phyloP scores from a whole-genome alignment of 2,329 filamentous ascomycete species.

The Diaporthe capsici region DNA sequence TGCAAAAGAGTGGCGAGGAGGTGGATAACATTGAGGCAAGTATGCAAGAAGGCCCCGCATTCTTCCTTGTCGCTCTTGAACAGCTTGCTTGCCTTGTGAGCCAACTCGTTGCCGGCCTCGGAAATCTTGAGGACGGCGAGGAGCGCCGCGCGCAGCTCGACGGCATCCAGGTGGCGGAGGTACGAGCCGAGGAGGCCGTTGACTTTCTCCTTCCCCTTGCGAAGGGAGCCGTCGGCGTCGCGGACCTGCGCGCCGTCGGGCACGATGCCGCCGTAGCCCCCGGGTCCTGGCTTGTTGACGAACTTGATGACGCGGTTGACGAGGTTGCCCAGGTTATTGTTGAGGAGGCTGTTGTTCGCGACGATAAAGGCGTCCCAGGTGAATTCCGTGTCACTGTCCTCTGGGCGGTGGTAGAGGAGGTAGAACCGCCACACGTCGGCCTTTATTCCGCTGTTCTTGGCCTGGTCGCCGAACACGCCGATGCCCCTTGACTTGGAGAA shows the following conservation, averaged over 20 bases:
- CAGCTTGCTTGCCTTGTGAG: neutral
- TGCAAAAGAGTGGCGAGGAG: slow-evolving; percentile 1
- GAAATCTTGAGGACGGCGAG: neutral
- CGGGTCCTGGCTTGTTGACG: slow-evolving; percentile 66
- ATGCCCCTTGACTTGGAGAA: slow-evolving; percentile 82
- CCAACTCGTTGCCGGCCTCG: neutral
- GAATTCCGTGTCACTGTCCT: slow-evolving; percentile 89
- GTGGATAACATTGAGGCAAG: neutral
- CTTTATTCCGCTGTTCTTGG: slow-evolving; percentile 77
- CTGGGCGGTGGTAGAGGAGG: slow-evolving; percentile 86
- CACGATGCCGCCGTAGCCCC: slow-evolving; percentile 78
- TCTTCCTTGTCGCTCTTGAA: neutral
- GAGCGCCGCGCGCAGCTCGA: slow-evolving; percentile 6
- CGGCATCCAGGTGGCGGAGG: neutral
- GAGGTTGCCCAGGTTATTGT: slow-evolving; percentile 82
- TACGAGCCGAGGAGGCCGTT: neutral
- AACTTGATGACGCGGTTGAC: slow-evolving; percentile 83
- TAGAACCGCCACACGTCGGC: slow-evolving; percentile 92
- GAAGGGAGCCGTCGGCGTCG: neutral
- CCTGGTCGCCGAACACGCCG: slow-evolving; percentile 82
- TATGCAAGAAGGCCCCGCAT: neutral
- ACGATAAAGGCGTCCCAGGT: slow-evolving; percentile 88
- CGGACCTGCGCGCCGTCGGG: slow-evolving; percentile 61
- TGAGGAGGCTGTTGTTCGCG: slow-evolving; percentile 90
- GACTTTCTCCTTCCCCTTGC: neutral